Percentiles rank a stretch among this genome's conserved stretches.
These are phyloP conservation scores for Chlorella sp. DNA, from an alignment of 139 green algal genomes.

Conservation along the genomic window DNA sequence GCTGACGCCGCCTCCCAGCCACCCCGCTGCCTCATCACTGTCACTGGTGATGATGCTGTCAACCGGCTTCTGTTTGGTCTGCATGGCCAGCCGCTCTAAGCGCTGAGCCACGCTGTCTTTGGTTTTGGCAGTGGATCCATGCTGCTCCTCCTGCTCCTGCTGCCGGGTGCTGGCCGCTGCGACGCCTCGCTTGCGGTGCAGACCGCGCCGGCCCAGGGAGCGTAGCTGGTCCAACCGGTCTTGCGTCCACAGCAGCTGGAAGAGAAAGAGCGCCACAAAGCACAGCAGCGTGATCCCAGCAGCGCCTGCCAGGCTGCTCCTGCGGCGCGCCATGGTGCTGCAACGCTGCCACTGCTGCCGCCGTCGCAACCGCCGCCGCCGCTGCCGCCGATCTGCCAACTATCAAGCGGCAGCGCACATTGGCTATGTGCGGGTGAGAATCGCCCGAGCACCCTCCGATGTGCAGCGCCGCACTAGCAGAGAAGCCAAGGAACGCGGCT, in stretches of 20 bases:
- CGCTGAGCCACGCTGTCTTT: too few relatives aligned
- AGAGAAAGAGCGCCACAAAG: conserved; percentile 11
- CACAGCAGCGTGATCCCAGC: neutral
- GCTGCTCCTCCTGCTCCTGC: neutral
- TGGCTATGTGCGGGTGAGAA: too few relatives aligned
- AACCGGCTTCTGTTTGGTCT: neutral
- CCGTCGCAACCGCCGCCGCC: neutral
- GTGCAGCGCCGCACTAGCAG: too few relatives aligned
- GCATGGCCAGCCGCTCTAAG: neutral
- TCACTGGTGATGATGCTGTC: too few relatives aligned
- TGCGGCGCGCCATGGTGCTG: neutral
- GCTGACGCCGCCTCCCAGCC: neutral
- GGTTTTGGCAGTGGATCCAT: neutral
- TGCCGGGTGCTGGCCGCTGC: too few relatives aligned
- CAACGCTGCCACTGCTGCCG: neutral
- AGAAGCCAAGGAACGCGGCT: too few relatives aligned
- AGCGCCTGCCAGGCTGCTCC: neutral
- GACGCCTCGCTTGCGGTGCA: neutral
- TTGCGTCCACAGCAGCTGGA: conserved; percentile 38
- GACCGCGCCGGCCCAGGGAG: neutral
- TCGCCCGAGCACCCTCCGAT: too few relatives aligned
- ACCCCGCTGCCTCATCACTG: too few relatives aligned
- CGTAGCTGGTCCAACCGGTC: conserved; percentile 17
- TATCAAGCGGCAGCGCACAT: too few relatives aligned
- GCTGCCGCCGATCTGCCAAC: neutral